These are phyloP conservation scores for Tardiomyces blankii DNA, from an alignment of 1,139 yeast genomes.

Conservation along the genomic window DNA sequence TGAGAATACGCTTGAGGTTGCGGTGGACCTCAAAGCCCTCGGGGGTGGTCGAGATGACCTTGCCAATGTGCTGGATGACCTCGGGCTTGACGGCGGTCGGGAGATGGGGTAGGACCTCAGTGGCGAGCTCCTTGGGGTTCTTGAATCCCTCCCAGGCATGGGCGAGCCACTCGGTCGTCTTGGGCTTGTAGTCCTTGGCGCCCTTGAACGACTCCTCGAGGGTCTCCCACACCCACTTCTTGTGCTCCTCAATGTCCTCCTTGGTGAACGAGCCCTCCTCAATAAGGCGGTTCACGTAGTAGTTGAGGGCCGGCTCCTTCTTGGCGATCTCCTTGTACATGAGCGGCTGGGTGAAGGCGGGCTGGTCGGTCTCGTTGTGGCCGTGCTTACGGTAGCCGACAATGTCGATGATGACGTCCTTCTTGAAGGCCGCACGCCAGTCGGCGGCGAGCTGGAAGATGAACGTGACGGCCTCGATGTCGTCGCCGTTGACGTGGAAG, in stretches of 20 bases:
- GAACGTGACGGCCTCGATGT: conserved; percentile 85
- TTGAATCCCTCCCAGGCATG: conserved; percentile 99
- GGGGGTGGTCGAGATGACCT: conserved; percentile 73
- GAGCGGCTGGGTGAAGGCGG: conserved; percentile 94
- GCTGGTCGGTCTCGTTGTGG: conserved; percentile 99
- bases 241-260: conserved; percentile 90
- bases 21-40: conserved; percentile 81
- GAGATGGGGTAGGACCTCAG: conserved; percentile 88
- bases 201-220: conserved; percentile 83
- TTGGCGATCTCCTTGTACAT: conserved; percentile 89
- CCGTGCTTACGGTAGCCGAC: conserved; percentile 99
- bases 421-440: conserved; percentile 94
- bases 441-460: conserved; percentile 96
- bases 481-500: conserved; percentile 98
- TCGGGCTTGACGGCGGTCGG: conserved; percentile 85
- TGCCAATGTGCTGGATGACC: conserved; percentile 68
- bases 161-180: conserved; percentile 95
- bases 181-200: conserved; percentile 84
- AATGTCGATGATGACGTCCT: conserved; percentile 91
- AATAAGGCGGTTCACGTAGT: conserved; percentile 69
- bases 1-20: conserved; percentile 90
- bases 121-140: conserved; percentile 94
- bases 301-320: conserved; percentile 80
- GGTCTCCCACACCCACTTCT: conserved; percentile 94
- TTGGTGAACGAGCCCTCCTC: conserved; percentile 81